These are phyloP conservation scores for Saturnispora diversa DNA, from an alignment of 805 yeast genomes.

Conservation along the genomic window DNA sequence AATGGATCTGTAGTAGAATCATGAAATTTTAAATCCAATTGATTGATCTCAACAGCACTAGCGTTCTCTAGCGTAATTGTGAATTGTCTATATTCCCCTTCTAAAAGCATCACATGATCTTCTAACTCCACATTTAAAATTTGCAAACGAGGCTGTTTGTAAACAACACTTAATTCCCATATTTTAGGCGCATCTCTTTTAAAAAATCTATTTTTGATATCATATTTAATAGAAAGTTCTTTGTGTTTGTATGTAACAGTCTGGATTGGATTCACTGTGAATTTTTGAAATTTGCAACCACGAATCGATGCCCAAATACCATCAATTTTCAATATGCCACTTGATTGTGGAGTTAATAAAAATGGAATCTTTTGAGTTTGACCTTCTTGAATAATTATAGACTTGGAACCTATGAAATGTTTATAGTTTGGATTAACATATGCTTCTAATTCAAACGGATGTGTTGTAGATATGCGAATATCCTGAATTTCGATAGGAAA, in stretches of 20 bases:
- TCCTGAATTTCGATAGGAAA: constrained; percentile 59
- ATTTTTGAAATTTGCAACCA: constrained; percentile 41
- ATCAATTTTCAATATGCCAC: constrained; percentile 41
- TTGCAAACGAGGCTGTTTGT: constrained; percentile 53
- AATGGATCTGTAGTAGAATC: constrained; percentile 69
- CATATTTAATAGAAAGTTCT: constrained; percentile 8
- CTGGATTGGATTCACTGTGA: constrained; percentile 16
- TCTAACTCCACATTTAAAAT: constrained; percentile 44
- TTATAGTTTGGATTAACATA: constrained; percentile 6
- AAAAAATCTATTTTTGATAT: not conserved
- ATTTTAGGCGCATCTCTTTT: constrained; percentile 19
- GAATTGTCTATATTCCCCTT: constrained; percentile 59
- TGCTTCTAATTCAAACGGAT: constrained; percentile 21
- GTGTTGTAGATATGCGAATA: constrained; percentile 32
- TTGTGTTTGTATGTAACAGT: constrained; percentile 9
- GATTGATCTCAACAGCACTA: constrained; percentile 48
- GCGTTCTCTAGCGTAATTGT: constrained; percentile 48
- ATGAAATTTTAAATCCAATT: constrained; percentile 52
- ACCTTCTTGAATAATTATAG: constrained; percentile 32
- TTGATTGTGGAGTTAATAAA: constrained; percentile 39
- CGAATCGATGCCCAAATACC: constrained; percentile 46
- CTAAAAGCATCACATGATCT: constrained; percentile 63
- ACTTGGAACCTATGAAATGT: constrained; percentile 19
- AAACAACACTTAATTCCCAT: constrained; percentile 26
- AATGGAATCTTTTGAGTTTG: constrained; percentile 34